A percentile compares a stretch with the other conserved stretches of the same genome.
Conservation (phyloP, 1,139 yeast genomes). For the Taphrina betulina region DNA sequence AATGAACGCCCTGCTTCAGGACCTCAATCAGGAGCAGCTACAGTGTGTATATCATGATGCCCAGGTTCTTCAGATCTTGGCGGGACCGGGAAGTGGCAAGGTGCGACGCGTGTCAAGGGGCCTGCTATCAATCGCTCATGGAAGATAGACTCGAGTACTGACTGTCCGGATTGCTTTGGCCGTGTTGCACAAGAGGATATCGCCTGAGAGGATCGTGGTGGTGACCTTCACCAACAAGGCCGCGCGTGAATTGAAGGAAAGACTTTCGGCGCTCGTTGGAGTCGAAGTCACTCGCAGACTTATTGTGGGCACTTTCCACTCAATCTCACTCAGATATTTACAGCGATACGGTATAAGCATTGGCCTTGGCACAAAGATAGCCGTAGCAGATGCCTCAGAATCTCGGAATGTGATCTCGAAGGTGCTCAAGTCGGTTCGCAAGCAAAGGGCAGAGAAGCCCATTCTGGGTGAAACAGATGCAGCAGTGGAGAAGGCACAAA, state of each 20-base stretch:
- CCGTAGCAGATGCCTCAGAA: slow-evolving; percentile 70
- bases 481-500: not conserved
- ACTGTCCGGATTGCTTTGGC: slow-evolving; percentile 70
- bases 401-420: slow-evolving; percentile 20
- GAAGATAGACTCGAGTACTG: slow-evolving; percentile 68
- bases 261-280: slow-evolving; percentile 52
- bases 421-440: slow-evolving; percentile 14
- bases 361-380: slow-evolving; percentile 50
- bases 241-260: slow-evolving; percentile 72
- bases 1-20: slow-evolving; percentile 5
- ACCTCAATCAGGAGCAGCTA: slow-evolving; percentile 16
- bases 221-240: slow-evolving; percentile 92
- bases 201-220: slow-evolving; percentile 66
- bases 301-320: slow-evolving; percentile 82
- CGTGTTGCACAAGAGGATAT: slow-evolving; percentile 53
- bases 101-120: not conserved
- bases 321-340: slow-evolving; percentile 66
- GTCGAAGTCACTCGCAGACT: slow-evolving; percentile 49
- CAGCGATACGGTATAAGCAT: slow-evolving; percentile 56
- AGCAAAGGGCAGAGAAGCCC: not conserved
- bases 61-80: slow-evolving; percentile 64
- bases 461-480: not conserved
- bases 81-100: slow-evolving; percentile 80
- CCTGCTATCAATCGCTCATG: not conserved
- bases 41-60: slow-evolving; percentile 27